Conservation (phyloP, 192 early-diverging fungal species). For the Backusella liffmaniae region DNA sequence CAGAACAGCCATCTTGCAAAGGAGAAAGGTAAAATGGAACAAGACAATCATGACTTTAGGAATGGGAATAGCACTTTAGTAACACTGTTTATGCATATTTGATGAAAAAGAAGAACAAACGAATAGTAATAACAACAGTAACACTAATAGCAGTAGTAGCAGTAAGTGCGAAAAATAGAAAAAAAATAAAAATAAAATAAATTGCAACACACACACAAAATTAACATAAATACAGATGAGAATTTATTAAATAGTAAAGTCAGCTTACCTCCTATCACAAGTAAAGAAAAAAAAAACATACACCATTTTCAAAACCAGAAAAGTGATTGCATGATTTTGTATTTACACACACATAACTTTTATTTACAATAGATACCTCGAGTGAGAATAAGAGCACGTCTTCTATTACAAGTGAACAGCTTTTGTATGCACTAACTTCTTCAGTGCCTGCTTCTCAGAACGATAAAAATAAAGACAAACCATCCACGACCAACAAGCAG, state of each 20-base stretch:
- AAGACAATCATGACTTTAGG: neutral
- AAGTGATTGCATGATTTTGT: neutral
- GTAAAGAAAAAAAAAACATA: neutral
- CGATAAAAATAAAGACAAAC: neutral
- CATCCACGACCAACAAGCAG: neutral
- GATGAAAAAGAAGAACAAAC: neutral
- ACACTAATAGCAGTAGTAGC: neutral
- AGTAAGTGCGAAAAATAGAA: neutral
- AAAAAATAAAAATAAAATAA: neutral
- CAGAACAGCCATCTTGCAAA: constrained; percentile 7
- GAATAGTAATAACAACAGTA: neutral
- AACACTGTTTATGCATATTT: neutral
- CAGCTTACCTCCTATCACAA: neutral
- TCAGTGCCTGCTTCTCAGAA: neutral
- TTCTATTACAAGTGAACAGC: constrained; percentile 17
- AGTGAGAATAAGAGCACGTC: neutral
- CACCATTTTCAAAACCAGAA: neutral
- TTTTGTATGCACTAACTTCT: constrained; percentile 16
- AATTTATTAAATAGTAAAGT: neutral
- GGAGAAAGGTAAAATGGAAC: neutral
- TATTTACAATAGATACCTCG: neutral
- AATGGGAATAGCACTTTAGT: neutral
- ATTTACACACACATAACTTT: neutral
- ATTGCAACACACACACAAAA: neutral
- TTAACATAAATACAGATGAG: neutral